Conservation (phyloP, 2,329 filamentous ascomycete species). For the Penicillium frequentans region DNA sequence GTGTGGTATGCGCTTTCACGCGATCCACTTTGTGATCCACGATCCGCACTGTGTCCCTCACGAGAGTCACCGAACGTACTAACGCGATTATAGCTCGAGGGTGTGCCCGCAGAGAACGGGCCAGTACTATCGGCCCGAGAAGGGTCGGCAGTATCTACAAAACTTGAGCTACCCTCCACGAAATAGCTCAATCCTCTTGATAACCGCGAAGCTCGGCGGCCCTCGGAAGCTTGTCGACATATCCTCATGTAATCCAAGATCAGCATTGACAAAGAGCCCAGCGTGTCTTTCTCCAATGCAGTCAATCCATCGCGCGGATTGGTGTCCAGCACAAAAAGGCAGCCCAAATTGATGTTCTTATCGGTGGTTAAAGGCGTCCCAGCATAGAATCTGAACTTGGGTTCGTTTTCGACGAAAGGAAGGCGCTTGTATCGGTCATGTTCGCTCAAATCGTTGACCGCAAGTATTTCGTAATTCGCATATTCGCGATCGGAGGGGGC, state of each 20-base stretch:
- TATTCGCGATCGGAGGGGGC: conserved; percentile 23
- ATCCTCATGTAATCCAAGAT: conserved; percentile 62
- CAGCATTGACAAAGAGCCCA: conserved; percentile 58
- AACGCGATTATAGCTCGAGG: conserved; percentile 22
- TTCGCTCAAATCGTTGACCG: conserved; percentile 41
- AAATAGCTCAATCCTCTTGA: conserved; percentile 57
- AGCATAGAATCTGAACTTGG: conserved; percentile 53
- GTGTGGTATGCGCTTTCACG: conserved; percentile 12
- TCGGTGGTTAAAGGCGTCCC: conserved; percentile 62
- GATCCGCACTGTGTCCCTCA: conserved; percentile 19
- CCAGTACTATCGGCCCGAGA: conserved; percentile 24
- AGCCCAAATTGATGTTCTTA: conserved; percentile 59
- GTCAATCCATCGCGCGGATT: conserved; percentile 52
- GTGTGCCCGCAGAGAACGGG: conserved; percentile 17
- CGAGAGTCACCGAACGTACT: conserved; percentile 25
- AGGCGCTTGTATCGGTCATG: conserved; percentile 41
- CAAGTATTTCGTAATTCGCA: conserved; percentile 27
- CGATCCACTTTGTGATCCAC: conserved; percentile 2
- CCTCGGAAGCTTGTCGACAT: conserved; percentile 52
- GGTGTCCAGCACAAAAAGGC: conserved; percentile 60
- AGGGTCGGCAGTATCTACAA: conserved; percentile 30
- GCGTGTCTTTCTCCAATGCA: conserved; percentile 44
- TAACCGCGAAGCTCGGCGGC: conserved; percentile 55
- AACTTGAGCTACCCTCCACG: conserved; percentile 52
- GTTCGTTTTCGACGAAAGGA: conserved; percentile 35